Evolutionary conservation across 2,329 filamentous ascomycete genomes (phyloP), one percentile per base, ranked within the genome.

Genomic region (Magnaporthiopsis rhizophila): DNA sequence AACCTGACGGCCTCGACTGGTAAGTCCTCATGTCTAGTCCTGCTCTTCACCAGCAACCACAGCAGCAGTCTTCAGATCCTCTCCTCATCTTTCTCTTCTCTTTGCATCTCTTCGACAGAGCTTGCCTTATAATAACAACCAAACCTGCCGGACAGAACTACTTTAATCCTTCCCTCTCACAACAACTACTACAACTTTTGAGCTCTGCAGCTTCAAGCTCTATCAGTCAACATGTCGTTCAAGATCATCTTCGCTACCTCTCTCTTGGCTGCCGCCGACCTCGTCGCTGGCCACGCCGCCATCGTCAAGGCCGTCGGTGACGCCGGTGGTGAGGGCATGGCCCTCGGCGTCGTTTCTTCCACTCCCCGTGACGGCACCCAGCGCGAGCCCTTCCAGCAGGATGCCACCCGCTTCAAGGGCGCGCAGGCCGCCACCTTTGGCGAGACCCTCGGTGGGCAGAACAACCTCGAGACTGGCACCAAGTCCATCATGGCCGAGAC

Each of bases 351-450:
- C 66, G 81, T 83, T 72, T 77, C 80, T 60, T 71, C 69, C 68
- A 88, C 85, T 62, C 85, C 86, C 57, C 85, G 86, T 66, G 84
- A 87, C 68, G 86, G 86, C 57, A 87, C 85, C 28, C 73, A 76
- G 15, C 81, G 86, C 66, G 75, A 80, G 62, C 86, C 86, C 59
- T 88, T 87, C 78, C 86, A 89, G 75, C 81, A 83, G 67, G 86
- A 89, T 68, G 80, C 80, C 62, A 89, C 86, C 63, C 83, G 84
- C 64, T 89, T 89, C 81, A 76, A 77, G 63, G 83, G 83, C 57
- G 77, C 75, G 56, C 74, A 79, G 18, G 82, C 80, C 15, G 79
- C 80, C 56, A 79, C 79, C 30, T 79, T 85, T 68, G 84, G 86
- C 67, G 82, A 87, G 78, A 88, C 86, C 15, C 72, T 87, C 64